A percentile compares a stretch with the other conserved stretches of the same genome.
These are phyloP conservation scores for Venturia effusa DNA, from an alignment of 2,329 filamentous ascomycete species.

Conservation along the genomic window DNA sequence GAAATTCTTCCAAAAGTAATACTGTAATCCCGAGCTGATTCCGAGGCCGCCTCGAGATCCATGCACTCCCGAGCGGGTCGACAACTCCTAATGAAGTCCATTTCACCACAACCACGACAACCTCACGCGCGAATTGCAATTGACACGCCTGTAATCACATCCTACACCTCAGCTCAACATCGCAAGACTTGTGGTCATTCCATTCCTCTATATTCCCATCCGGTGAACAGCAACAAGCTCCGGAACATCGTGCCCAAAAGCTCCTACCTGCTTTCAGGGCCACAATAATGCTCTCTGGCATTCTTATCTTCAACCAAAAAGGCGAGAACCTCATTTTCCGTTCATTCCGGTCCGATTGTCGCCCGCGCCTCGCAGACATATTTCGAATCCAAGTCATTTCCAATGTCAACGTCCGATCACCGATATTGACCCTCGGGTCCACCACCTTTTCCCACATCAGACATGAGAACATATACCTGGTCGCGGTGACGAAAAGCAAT, in stretches of 20 bases:
- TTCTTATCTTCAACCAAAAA: conserved; percentile 98
- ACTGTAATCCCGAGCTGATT: not conserved
- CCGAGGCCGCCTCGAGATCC: not conserved
- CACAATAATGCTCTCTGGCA: conserved; percentile 78
- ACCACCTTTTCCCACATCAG: conserved; percentile 99
- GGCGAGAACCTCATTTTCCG: conserved; percentile 99
- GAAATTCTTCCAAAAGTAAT: not conserved
- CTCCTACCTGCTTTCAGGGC: not conserved
- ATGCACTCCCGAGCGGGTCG: not conserved
- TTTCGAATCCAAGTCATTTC: conserved; percentile 99
- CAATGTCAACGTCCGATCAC: conserved; percentile 93
- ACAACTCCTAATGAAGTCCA: not conserved
- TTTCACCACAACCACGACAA: not conserved
- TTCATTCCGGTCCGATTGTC: conserved; percentile 96
- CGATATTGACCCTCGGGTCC: conserved; percentile 91
- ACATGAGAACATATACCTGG: conserved; percentile 97
- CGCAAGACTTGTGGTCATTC: not conserved
- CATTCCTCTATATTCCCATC: not conserved
- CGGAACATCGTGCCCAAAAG: not conserved
- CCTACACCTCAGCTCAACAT: not conserved
- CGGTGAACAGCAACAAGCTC: not conserved
- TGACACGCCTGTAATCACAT: not conserved
- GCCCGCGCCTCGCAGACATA: conserved; percentile 92
- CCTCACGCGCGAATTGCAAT: not conserved
- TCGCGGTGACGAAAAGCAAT: conserved; percentile 97